Conservation (phyloP, 495 filamentous ascomycete genomes). For the Xylona heveae region DNA sequence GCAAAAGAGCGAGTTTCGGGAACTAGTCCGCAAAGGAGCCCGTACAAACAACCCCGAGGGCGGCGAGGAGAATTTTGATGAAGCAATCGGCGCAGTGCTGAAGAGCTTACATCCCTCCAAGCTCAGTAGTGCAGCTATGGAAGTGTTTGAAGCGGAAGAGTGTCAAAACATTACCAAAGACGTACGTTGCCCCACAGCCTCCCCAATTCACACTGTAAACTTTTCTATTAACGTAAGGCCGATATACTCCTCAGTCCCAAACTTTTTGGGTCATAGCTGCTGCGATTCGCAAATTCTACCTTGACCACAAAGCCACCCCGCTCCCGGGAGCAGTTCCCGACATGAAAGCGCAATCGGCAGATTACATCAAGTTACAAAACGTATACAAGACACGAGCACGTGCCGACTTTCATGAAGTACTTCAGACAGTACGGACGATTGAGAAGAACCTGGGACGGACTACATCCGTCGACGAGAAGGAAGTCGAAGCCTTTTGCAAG, state of each 20-base stretch:
- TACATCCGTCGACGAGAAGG: constrained; percentile 37
- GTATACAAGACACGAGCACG: constrained; percentile 85
- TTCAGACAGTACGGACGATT: constrained; percentile 38
- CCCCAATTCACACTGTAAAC: no score
- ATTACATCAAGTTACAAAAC: constrained; percentile 82
- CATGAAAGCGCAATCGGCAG: constrained; percentile 89
- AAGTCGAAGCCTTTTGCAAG: constrained; percentile 89
- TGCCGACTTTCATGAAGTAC: constrained; percentile 57
- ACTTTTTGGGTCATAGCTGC: constrained; percentile 81
- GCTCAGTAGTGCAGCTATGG: constrained; percentile 43
- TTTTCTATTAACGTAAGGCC: background rate
- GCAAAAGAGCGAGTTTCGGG: constrained; percentile 69
- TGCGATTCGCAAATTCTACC: constrained; percentile 57
- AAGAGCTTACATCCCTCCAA: constrained; percentile 53
- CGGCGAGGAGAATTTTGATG: constrained; percentile 92
- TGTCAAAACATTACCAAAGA: constrained; percentile 24
- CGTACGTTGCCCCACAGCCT: constrained; percentile 5
- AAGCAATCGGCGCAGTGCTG: constrained; percentile 69
- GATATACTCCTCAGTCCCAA: constrained; percentile 21
- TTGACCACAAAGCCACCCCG: constrained; percentile 47
- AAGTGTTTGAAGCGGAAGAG: constrained; percentile 52
- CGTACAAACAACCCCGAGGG: constrained; percentile 63
- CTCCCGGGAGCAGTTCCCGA: constrained; percentile 79
- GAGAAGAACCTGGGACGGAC: constrained; percentile 29
- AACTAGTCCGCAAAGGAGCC: constrained; percentile 39